Base-by-base conservation (phyloP, 2,329 filamentous ascomycete genomes). In the Scedosporium aurantiacum region DNA sequence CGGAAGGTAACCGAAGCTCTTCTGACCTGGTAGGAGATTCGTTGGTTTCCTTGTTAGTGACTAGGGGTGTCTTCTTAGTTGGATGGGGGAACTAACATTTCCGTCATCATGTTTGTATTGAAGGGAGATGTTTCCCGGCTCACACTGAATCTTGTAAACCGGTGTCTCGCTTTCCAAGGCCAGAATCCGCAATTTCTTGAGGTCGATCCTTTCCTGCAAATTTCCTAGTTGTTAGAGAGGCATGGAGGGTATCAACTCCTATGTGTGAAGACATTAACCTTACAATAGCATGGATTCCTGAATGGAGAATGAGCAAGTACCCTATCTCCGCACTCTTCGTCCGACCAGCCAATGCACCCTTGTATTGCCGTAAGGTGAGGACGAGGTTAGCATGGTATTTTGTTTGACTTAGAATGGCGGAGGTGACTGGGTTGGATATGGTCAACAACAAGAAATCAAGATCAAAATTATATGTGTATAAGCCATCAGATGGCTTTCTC, bases 381-480 rank as follows among this genome's bases (percentile, higher is more conserved):
- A 61, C 27, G 32, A 61, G 59, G 5, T 61, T 57, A 8, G 59
- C 16, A 14, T 37, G 12, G 21, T 61, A 45, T 8, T 61, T 52
- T 10, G n/a, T 23, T 23, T 61, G 14, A 40, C 55, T 54, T 16
- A 56, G 28, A 5, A 23, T 23, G 8, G 25, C 18, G 23, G 50
- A 52, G 10, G 59, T 57, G 12, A 12, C 14, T 4, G 59, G 21
- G 8, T 61, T 52, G 23, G 18, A 27, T 18, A 54, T 47, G n/a
- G 59, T 61, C 8, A 61, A n/a, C 32, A n/a, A 4, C 12, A 61
- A n/a, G 8, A 23, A 18, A 12, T 54, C 50, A 12, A 61, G 59
- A 25, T 61, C 59, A 18, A 61, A 61, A n/a, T 61, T 61, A 54
- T 61, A 61, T 16, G 59, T 61, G 18, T 45, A 54, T 14, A 61